These are phyloP conservation scores for Neobulgaria alba DNA, from an alignment of 2,329 filamentous ascomycete genomes.

Conservation along the genomic window DNA sequence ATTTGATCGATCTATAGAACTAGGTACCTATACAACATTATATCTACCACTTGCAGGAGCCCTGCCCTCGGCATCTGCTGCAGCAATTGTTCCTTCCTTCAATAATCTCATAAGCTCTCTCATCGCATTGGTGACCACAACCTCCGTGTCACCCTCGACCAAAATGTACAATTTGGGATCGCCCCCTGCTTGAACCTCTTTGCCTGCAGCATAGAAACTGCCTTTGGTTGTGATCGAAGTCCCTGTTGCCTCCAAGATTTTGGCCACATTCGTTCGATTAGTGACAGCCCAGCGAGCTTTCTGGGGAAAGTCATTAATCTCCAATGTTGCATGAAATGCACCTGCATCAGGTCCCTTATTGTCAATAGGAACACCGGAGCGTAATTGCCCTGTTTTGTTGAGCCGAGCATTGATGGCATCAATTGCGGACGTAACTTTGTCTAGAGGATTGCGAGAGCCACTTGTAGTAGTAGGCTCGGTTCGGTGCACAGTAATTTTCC, in stretches of 20 bases:
- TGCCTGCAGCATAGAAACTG: conserved; percentile 75
- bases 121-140: conserved; percentile 85
- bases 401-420: conserved; percentile 86
- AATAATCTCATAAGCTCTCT: conserved; percentile 79
- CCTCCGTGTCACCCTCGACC: conserved; percentile 93
- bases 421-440: conserved; percentile 84
- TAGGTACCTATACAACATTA: conserved; percentile 70
- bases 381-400: conserved; percentile 79
- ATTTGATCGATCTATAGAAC: too few species aligned
- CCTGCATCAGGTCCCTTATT: conserved; percentile 97
- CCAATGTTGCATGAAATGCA: conserved; percentile 90
- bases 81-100: conserved; percentile 83
- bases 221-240: conserved; percentile 98
- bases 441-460: conserved; percentile 56
- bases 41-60: conserved; percentile 76
- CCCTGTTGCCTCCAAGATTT: conserved; percentile 89
- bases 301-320: conserved; percentile 99
- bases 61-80: conserved; percentile 76
- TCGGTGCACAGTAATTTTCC: conserved; percentile 65
- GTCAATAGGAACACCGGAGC: conserved; percentile 89
- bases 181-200: conserved; percentile 64
- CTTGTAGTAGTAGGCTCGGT: conserved; percentile 44
- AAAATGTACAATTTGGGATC: conserved; percentile 96
- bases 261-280: conserved; percentile 95
- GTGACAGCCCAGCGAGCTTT: conserved; percentile 98